phyloP scores from a whole-genome alignment of 371 early-diverging fungal genomes.

The Apophysomyces ossiformis region DNA sequence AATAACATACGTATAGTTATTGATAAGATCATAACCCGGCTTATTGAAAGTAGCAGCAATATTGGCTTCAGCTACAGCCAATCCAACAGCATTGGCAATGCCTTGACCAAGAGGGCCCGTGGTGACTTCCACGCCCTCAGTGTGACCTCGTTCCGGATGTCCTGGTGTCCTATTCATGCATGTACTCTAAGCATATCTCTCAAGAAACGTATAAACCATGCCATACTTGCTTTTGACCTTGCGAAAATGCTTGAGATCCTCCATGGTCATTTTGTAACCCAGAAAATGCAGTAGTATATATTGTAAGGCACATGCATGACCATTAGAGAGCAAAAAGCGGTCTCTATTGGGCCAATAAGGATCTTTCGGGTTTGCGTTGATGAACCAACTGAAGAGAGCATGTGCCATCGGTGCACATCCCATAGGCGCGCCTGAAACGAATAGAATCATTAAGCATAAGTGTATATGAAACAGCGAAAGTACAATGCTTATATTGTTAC shows the following conservation, averaged over 20 bases:
- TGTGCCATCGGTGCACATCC: slow-evolving; percentile 96
- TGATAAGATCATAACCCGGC: slow-evolving; percentile 81
- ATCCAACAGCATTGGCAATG: slow-evolving; percentile 95
- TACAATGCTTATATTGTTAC: slow-evolving; percentile 21
- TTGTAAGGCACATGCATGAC: slow-evolving; percentile 97
- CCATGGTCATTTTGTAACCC: slow-evolving; percentile 88
- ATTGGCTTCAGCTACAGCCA: slow-evolving; percentile 92
- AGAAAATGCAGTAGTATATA: slow-evolving; percentile 92
- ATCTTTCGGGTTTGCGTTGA: slow-evolving; percentile 86
- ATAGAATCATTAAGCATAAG: not conserved
- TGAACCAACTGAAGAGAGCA: slow-evolving; percentile 82
- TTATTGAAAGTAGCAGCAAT: slow-evolving; percentile 91
- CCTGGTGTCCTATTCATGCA: slow-evolving; percentile 80
- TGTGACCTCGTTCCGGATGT: slow-evolving; percentile 90
- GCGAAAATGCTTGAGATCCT: slow-evolving; percentile 96
- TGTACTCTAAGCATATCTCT: slow-evolving; percentile 14
- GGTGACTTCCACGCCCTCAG: slow-evolving; percentile 95
- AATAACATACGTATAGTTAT: slow-evolving; percentile 89
- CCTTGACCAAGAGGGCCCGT: slow-evolving; percentile 99
- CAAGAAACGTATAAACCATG: slow-evolving; percentile 20
- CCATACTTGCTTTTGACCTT: slow-evolving; percentile 81
- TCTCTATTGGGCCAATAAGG: slow-evolving; percentile 93
- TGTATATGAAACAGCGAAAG: not conserved
- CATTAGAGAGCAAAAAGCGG: slow-evolving; percentile 99
- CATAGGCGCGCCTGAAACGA: slow-evolving; percentile 84